Evolutionary conservation across 1,139 yeast species (phyloP), one percentile per base, ranked within the genome.

Genomic region (Groenewaldozyma auringiensis): DNA sequence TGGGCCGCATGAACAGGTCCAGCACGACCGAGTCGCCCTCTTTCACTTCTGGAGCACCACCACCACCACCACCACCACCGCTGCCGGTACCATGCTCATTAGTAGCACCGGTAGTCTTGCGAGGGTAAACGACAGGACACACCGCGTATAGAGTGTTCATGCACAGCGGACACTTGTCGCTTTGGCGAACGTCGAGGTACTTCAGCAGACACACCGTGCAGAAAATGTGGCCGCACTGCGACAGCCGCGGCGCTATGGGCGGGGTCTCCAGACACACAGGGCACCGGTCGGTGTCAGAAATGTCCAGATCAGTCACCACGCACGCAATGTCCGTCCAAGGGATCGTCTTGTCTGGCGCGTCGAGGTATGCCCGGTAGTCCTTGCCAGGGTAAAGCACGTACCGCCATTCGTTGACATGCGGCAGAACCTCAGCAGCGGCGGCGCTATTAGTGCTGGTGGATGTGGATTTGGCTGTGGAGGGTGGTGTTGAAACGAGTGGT

Each of bases 191-290:
- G 31, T 43, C 42, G 18, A 34, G 34, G 37, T 41, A 50, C 38
- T 48, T 44, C 27, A 40, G 22, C 21, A 50, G 21, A 37, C 53
- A 50, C 4, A 41, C 41, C 40, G 47, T 16, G 41, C 53, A 50
- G 37, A 47, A 50, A 11, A 48, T 44, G 22, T 50, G 52, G 2
- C 51, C 51, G 21, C 53, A 50, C 36, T 46, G 42, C 3, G 53
- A 25, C 21, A 50, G 39, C 35, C 53, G 21, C 2, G 53, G 50
- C 1, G 48, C 52, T 8, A 46, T 35, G 3, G 53, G 53, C n/a
- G 53, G 51, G n/a, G 44, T 16, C 13, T 41, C 41, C 8, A 50
- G 43, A 42, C 53, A 50, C 27, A 50, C 44, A 6, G 53, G 53
- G 33, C 53, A 50, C 21, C 53, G 31, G 29, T 50, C 53, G 11